These are phyloP conservation scores for Claviceps monticola DNA, from an alignment of 2,329 filamentous ascomycete genomes.

Conservation along the genomic window DNA sequence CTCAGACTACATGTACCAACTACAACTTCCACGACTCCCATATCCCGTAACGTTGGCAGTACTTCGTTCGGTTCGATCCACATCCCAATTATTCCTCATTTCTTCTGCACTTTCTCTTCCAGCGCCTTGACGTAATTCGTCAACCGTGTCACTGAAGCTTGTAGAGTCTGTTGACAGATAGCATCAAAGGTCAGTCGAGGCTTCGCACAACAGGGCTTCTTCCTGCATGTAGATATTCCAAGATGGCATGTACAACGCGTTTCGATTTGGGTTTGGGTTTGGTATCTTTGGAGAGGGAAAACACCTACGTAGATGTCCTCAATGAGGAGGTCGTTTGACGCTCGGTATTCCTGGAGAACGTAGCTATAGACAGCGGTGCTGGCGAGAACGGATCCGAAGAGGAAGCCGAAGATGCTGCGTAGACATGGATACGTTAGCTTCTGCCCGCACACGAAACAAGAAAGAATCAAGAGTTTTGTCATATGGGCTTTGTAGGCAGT, in stretches of 20 bases:
- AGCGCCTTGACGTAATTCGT: conserved; percentile 70
- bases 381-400: conserved; percentile 67
- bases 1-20: too few relatives aligned
- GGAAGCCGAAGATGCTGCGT: conserved; percentile 74
- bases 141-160: conserved; percentile 74
- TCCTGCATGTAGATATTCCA: too few relatives aligned
- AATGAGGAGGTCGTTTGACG: conserved; percentile 82
- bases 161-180: conserved; percentile 51
- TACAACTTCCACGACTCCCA: too few relatives aligned
- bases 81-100: conserved; percentile 2
- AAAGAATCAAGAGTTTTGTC: too few relatives aligned
- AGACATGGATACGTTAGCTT: neutral
- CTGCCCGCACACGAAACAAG: too few relatives aligned
- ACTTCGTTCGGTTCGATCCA: too few relatives aligned
- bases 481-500: too few relatives aligned
- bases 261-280: too few relatives aligned
- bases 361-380: conserved; percentile 83
- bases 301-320: conserved; percentile 88
- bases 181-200: too few relatives aligned
- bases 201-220: too few relatives aligned
- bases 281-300: neutral
- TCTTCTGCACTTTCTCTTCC: conserved; percentile 62
- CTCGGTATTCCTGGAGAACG: conserved; percentile 82
- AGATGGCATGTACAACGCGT: too few relatives aligned
- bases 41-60: too few relatives aligned